These are phyloP conservation scores for Mucor saturninus DNA, from an alignment of 371 early-diverging fungal species.

Conservation along the genomic window DNA sequence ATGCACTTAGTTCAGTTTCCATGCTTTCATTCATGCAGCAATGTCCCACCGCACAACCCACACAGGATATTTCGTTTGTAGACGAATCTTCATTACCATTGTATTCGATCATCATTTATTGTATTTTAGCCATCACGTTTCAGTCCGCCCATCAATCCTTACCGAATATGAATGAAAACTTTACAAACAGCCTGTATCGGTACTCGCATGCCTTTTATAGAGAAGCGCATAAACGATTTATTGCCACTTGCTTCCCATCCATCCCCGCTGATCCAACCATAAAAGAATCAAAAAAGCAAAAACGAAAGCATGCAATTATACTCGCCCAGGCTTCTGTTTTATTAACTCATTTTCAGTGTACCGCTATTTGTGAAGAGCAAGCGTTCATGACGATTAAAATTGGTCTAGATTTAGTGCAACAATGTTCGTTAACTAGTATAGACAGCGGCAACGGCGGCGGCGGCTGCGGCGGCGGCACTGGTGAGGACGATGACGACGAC, in stretches of 20 bases:
- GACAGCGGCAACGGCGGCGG: not conserved
- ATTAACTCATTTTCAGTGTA: constrained; percentile 45
- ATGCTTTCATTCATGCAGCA: constrained; percentile 12
- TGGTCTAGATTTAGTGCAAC: constrained; percentile 12
- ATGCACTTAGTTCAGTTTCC: constrained; percentile 10
- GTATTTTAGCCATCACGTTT: constrained; percentile 39
- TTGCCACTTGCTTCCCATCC: constrained; percentile 25
- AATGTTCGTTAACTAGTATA: not conserved
- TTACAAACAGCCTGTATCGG: not conserved
- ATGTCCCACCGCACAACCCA: not conserved
- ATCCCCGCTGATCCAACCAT: not conserved
- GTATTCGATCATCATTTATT: constrained; percentile 22
- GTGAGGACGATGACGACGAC: too few species aligned
- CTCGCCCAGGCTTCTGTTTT: constrained; percentile 35
- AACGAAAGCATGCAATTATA: constrained; percentile 5
- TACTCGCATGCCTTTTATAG: constrained; percentile 29
- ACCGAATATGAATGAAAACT: constrained; percentile 7
- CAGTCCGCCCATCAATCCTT: constrained; percentile 39
- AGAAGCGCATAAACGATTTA: constrained; percentile 39
- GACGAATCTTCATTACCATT: constrained; percentile 6
- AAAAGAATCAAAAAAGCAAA: not conserved
- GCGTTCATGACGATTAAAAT: constrained; percentile 31
- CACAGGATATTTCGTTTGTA: not conserved
- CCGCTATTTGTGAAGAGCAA: constrained; percentile 36
- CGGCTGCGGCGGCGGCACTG: not conserved